These are phyloP conservation scores for Aspergillus bertholletiae DNA, from an alignment of 495 filamentous ascomycete genomes.

Conservation along the genomic window DNA sequence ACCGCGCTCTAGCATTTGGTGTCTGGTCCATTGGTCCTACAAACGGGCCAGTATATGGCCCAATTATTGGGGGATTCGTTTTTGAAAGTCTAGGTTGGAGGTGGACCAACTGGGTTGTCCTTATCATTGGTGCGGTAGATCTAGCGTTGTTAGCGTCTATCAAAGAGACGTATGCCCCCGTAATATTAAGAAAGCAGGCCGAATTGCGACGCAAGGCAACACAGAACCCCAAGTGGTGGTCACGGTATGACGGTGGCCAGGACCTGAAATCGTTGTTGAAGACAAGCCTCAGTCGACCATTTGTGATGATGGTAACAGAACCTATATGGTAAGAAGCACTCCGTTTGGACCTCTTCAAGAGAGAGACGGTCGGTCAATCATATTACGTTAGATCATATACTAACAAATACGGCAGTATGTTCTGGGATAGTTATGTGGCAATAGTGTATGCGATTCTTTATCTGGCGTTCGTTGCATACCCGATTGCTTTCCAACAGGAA, in stretches of 20 bases:
- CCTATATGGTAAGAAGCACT: constrained; percentile 50
- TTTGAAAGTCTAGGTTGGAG: constrained; percentile 69
- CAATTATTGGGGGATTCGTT: constrained; percentile 71
- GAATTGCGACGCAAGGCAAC: constrained; percentile 52
- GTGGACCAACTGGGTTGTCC: constrained; percentile 79
- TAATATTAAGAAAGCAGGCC: constrained; percentile 34
- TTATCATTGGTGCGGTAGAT: constrained; percentile 60
- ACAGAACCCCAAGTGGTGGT: constrained; percentile 45
- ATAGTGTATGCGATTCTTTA: constrained; percentile 69
- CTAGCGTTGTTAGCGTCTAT: constrained; percentile 41
- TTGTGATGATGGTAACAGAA: constrained; percentile 61
- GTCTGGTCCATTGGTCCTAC: constrained; percentile 72
- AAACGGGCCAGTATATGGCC: constrained; percentile 62
- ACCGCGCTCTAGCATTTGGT: constrained; percentile 65
- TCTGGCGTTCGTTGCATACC: constrained; percentile 77
- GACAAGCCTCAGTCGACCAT: constrained; percentile 30
- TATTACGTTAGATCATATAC: constrained; percentile 40
- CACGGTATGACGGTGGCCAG: constrained; percentile 50
- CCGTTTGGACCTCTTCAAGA: too few species aligned
- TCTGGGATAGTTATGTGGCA: constrained; percentile 68
- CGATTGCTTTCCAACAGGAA: constrained; percentile 67
- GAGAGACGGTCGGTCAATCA: too few species aligned
- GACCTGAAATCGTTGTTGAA: constrained; percentile 52
- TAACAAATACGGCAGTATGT: constrained; percentile 42
- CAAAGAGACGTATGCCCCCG: constrained; percentile 51